Conservation (phyloP, 805 yeast species). For the Wickerhamomyces hampshirensis region DNA sequence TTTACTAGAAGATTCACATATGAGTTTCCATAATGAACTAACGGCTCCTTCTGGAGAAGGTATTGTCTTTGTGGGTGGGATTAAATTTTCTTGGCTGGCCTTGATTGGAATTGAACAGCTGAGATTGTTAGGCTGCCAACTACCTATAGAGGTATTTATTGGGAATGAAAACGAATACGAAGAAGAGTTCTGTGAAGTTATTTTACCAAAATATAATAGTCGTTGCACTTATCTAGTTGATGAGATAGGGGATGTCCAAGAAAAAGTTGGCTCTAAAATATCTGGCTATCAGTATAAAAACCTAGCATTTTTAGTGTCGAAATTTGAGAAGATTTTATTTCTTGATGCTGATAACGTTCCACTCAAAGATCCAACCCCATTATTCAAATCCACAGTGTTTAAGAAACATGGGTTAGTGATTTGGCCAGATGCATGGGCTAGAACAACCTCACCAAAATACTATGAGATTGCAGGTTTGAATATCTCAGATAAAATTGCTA, state of each 20-base stretch:
- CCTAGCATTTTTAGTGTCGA: slow-evolving; percentile 61
- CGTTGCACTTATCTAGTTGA: slow-evolving; percentile 59
- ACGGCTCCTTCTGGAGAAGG: slow-evolving; percentile 41
- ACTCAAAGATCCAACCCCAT: slow-evolving; percentile 48
- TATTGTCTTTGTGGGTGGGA: slow-evolving; percentile 71
- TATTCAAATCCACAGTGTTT: slow-evolving; percentile 42
- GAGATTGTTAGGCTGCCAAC: slow-evolving; percentile 52
- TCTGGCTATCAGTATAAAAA: slow-evolving; percentile 62
- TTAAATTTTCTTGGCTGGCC: slow-evolving; percentile 66
- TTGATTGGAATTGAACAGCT: slow-evolving; percentile 57
- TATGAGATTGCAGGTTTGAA: slow-evolving; percentile 45
- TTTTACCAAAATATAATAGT: slow-evolving; percentile 57
- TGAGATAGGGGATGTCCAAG: slow-evolving; percentile 47
- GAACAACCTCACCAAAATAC: slow-evolving; percentile 58
- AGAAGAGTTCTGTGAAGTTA: slow-evolving; percentile 53
- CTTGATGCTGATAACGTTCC: slow-evolving; percentile 74
- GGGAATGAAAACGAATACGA: slow-evolving; percentile 65
- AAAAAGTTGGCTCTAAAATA: slow-evolving; percentile 40
- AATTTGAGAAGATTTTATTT: slow-evolving; percentile 63
- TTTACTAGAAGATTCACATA: slow-evolving; percentile 34
- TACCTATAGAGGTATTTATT: slow-evolving; percentile 71
- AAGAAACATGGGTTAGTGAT: slow-evolving; percentile 40
- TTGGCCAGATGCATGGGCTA: slow-evolving; percentile 72
- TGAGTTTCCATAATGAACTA: slow-evolving; percentile 25
- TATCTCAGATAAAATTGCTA: slow-evolving; percentile 31